Evolutionary conservation across 129 eudicot genomes (phyloP).

Genomic region (Pittosporum tobira): DNA sequence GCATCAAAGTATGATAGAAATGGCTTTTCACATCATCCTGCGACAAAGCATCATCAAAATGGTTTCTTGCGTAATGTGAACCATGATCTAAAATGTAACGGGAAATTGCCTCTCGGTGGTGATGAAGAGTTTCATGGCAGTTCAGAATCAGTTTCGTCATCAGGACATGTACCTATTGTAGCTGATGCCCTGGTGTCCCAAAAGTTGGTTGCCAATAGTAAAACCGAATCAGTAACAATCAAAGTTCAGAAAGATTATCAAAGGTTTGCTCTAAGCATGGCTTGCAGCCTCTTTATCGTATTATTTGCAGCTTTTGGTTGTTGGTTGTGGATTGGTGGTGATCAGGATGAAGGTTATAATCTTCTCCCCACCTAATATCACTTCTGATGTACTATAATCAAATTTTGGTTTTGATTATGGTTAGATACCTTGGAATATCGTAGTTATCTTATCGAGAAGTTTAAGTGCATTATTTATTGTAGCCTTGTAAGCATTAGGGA

Average conservation of each 20-base stretch:
- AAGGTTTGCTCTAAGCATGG: slow-evolving; percentile 16
- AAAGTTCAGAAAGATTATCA: not conserved
- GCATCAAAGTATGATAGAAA: slow-evolving; percentile 30
- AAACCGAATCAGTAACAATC: slow-evolving; percentile 7
- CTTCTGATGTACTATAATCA: slow-evolving; percentile 1
- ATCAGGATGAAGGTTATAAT: slow-evolving; percentile 28
- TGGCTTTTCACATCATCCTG: slow-evolving; percentile 23
- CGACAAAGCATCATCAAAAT: slow-evolving; percentile 28
- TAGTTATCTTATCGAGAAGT: too few relatives aligned
- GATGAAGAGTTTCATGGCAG: slow-evolving; percentile 35
- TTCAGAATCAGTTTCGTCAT: slow-evolving; percentile 68
- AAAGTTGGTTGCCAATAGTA: slow-evolving; percentile 19
- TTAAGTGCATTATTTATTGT: too few relatives aligned
- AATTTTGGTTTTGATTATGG: not conserved
- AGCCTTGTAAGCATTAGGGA: too few relatives aligned
- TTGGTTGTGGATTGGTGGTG: slow-evolving; percentile 29
- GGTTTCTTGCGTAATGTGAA: slow-evolving; percentile 15
- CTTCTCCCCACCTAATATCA: slow-evolving; percentile 68
- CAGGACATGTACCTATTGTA: slow-evolving; percentile 28
- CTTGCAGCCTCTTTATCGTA: slow-evolving; percentile 22
- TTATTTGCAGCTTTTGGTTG: slow-evolving; percentile 35
- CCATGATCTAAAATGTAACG: slow-evolving; percentile 17
- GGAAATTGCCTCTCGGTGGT: slow-evolving; percentile 17
- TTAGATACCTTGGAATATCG: too few relatives aligned
- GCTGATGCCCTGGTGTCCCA: slow-evolving; percentile 8